phyloP scores from a whole-genome alignment of 306 rosid species.

The Quercus rubra region DNA sequence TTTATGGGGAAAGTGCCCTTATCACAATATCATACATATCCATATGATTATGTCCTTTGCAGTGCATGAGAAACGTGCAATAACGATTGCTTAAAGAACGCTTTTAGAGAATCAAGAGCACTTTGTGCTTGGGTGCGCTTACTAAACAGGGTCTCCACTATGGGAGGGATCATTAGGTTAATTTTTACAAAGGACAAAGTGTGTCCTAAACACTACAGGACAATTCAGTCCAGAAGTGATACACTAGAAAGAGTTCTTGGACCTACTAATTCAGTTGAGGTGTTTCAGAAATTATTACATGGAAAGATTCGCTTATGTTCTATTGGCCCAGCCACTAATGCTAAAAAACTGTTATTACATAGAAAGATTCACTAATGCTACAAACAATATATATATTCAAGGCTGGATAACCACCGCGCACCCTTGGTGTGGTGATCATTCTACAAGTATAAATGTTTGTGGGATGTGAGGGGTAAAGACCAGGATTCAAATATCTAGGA shows the following conservation, averaged over 20 bases:
- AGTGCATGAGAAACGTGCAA: slow-evolving; percentile 2
- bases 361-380: background rate
- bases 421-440: too few relatives aligned
- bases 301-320: background rate
- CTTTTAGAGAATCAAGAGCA: background rate
- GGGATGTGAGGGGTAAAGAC: too few relatives aligned
- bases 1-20: background rate
- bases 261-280: too few relatives aligned
- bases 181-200: too few relatives aligned
- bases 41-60: background rate
- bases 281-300: too few relatives aligned
- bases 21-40: background rate
- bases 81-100: background rate
- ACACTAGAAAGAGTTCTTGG: background rate
- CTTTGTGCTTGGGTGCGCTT: background rate
- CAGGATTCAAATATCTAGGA: too few relatives aligned
- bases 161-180: background rate
- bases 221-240: too few relatives aligned
- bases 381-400: background rate
- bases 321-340: background rate
- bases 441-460: too few relatives aligned
- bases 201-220: too few relatives aligned
- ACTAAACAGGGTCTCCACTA: background rate
- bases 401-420: too few relatives aligned
- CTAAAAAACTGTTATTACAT: too few relatives aligned